Percentiles rank a stretch among this genome's conserved stretches.
Evolutionary conservation across 495 filamentous ascomycete genomes (phyloP).

Genomic region (Recurvomyces mirabilis): DNA sequence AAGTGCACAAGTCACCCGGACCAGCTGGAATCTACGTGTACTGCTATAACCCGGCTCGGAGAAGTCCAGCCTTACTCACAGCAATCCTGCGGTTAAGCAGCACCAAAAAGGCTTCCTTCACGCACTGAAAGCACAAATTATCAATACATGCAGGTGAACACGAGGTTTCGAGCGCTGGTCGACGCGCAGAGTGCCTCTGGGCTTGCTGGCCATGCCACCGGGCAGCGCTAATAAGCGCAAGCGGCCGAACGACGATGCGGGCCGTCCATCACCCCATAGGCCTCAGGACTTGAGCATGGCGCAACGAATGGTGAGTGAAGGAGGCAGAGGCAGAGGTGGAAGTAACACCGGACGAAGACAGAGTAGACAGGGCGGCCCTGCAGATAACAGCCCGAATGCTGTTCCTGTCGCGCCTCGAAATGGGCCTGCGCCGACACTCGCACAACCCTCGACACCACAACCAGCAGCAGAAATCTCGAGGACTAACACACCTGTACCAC

Average conservation of each 20-base stretch:
- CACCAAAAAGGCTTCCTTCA: too few relatives aligned
- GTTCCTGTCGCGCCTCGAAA: conserved; percentile 3
- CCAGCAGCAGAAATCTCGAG: conserved; percentile 5
- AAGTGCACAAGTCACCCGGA: too few relatives aligned
- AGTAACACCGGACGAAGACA: conserved; percentile 37
- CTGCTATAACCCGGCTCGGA: too few relatives aligned
- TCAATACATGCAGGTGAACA: too few relatives aligned
- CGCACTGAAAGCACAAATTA: too few relatives aligned
- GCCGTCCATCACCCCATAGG: conserved; percentile 52
- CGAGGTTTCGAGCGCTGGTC: too few relatives aligned
- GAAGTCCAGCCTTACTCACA: too few relatives aligned
- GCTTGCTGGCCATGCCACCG: conserved; percentile 11
- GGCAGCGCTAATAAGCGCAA: conserved; percentile 19
- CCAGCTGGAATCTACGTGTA: too few relatives aligned
- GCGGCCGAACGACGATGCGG: conserved; percentile 32
- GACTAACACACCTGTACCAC: conserved; percentile 3
- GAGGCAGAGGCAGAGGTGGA: conserved; percentile 33
- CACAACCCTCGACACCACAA: conserved; percentile 17
- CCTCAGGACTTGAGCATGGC: conserved; percentile 49
- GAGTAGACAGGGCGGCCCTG: conserved; percentile 1
- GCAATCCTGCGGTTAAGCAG: too few relatives aligned
- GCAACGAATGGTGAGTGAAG: conserved; percentile 43
- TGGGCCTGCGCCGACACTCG: conserved; percentile 6
- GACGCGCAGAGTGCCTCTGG: too few relatives aligned
- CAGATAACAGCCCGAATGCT: conserved; percentile 4